Evolutionary conservation across 1,284 basidiomycete genomes (phyloP).

Genomic region (Melampsora medusae): DNA sequence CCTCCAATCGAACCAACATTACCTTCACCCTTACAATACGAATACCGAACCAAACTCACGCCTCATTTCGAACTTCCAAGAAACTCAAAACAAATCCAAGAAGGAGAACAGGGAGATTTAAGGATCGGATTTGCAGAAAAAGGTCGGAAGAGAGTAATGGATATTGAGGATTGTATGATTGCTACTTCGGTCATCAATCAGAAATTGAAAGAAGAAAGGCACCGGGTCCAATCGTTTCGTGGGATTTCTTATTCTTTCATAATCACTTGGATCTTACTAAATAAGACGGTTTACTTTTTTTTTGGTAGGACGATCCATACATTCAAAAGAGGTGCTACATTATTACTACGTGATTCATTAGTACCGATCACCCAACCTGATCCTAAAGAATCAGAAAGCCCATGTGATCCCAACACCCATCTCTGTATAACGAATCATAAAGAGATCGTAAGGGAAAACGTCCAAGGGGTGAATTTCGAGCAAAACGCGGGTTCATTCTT

Average conservation of each 20-base stretch:
- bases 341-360: slow-evolving; percentile 77
- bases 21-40: slow-evolving; percentile 80
- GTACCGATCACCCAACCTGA: slow-evolving; percentile 51
- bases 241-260: slow-evolving; percentile 50
- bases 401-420: too few species aligned
- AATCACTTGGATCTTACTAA: not conserved
- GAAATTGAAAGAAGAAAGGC: slow-evolving; percentile 65
- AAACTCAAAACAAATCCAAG: slow-evolving; percentile 51
- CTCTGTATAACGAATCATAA: slow-evolving; percentile 83
- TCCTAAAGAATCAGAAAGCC: too few species aligned
- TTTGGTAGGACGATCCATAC: slow-evolving; percentile 67
- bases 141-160: slow-evolving; percentile 73
- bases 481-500: slow-evolving; percentile 89
- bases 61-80: slow-evolving; percentile 88
- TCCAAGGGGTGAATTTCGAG: slow-evolving; percentile 77
- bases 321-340: slow-evolving; percentile 84
- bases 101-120: slow-evolving; percentile 63
- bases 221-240: slow-evolving; percentile 66
- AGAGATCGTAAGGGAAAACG: slow-evolving; percentile 75
- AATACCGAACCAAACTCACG: slow-evolving; percentile 93
- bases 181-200: slow-evolving; percentile 78
- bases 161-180: slow-evolving; percentile 97
- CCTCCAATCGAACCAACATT: slow-evolving; percentile 75
- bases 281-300: not conserved
- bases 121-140: slow-evolving; percentile 87